Base-by-base conservation (phyloP, 306 rosid genomes). In the Inga leiocalycina region DNA sequence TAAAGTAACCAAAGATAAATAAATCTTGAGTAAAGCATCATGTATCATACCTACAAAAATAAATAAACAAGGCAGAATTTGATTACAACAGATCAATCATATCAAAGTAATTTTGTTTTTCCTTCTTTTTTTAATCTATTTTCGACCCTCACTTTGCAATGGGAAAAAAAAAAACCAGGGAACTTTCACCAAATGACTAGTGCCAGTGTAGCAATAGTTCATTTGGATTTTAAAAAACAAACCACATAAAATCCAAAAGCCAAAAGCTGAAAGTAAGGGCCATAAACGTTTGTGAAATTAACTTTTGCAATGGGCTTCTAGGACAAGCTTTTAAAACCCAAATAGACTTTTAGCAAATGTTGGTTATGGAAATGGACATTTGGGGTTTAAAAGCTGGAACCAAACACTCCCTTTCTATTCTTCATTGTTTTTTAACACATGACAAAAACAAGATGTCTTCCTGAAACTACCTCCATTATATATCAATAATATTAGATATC, bases 21-120 rank as follows among this genome's bases (percentile, higher is more conserved):
- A 75, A 56, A 35, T 56, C 79, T 75, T 19, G 11, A 19, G 37
- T 35, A 7, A 57, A 80, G 76, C 76, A 72, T 72, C 76, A 72
- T 46, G 57, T 72, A 34, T 46, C 59, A 45, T 72, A 12, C 76
- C 76, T 72, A 72, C 16, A 10, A 71, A 70, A 72, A 24, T 11
- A 45, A 72, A 45, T n/a, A 71, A 71, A 24, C 22, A n/a, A 71
- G 8, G 56, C 3, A 71, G 54, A 13, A 43, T 44, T 71, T 71
- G 57, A 72, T 72, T 24, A 72, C 57, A 45, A 7, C n/a, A 71
- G 24, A 71, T 12, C 57, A 45, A 24, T n/a, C 13, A 24, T 45
- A 46, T 45, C 76, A 45, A 43, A 72, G 57, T 22, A 72, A 45
- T 20, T 71, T 43, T 44, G 35, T 24, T 61, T 61, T 61, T 24